Evolutionary conservation across 257 asterid genomes (phyloP).

Genomic region (Fraxinus excelsior): DNA sequence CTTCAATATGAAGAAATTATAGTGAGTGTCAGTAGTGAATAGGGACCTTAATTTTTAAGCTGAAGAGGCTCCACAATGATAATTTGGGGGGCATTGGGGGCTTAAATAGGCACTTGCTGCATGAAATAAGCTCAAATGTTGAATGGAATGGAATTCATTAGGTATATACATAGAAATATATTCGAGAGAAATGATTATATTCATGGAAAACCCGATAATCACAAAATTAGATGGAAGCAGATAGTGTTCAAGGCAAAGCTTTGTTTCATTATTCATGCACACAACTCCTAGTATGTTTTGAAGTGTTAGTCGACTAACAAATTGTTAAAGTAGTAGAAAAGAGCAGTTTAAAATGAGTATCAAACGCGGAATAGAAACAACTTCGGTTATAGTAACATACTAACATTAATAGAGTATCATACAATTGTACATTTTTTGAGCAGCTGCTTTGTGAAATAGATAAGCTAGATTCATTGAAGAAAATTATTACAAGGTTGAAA

Average conservation of each 20-base stretch:
- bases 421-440: background rate
- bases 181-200: background rate
- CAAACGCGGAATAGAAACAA: background rate
- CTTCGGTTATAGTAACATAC: background rate
- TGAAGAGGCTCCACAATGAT: too few species aligned
- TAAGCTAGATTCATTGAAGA: background rate
- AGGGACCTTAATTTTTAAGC: too few species aligned
- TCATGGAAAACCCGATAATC: background rate
- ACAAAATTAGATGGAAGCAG: background rate
- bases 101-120: background rate
- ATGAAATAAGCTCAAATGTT: background rate
- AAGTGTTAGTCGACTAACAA: background rate
- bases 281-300: background rate
- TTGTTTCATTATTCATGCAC: background rate
- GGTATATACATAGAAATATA: background rate
- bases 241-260: too few species aligned
- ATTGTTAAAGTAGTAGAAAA: too few species aligned
- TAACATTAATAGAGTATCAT: slow-evolving; percentile 1
- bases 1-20: background rate
- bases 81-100: too few species aligned
- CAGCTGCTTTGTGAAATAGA: background rate
- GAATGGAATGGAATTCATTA: background rate
- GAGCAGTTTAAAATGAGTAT: slow-evolving; percentile 1
- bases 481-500: background rate
- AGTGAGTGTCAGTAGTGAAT: background rate